A percentile compares a stretch with the other conserved stretches of the same genome.
Conservation (phyloP, 805 yeast species). For the Millerago galiae region DNA sequence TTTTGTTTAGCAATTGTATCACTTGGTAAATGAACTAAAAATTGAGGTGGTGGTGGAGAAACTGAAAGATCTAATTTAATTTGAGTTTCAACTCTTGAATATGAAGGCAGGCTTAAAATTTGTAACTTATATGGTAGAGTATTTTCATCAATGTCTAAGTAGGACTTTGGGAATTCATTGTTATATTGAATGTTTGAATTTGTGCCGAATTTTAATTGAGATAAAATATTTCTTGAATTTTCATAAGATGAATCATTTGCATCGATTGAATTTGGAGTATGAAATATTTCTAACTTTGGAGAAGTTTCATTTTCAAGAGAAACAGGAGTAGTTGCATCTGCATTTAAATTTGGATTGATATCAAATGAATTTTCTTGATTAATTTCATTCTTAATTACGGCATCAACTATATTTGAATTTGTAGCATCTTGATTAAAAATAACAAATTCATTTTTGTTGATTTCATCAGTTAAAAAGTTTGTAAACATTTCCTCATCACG, state of each 20-base stretch:
- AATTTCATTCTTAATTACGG: neutral
- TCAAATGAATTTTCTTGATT: neutral
- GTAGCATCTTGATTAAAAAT: conserved; percentile 10
- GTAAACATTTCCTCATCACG: conserved; percentile 22
- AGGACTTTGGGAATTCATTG: conserved; percentile 23
- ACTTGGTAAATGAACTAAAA: conserved; percentile 71
- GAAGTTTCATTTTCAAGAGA: conserved; percentile 8
- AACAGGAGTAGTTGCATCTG: conserved; percentile 13
- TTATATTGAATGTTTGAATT: conserved; percentile 17
- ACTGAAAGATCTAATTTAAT: conserved; percentile 67
- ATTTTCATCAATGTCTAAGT: conserved; percentile 21
- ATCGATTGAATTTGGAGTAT: conserved; percentile 13
- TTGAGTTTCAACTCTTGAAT: conserved; percentile 93
- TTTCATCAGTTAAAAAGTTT: conserved; percentile 21
- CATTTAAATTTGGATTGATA: neutral
- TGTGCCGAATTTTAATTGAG: conserved; percentile 23
- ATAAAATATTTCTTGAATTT: conserved; percentile 18
- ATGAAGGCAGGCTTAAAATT: conserved; percentile 62
- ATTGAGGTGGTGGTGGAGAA: conserved; percentile 72
- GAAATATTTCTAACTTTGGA: conserved; percentile 12
- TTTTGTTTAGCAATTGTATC: conserved; percentile 86
- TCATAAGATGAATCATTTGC: conserved; percentile 18
- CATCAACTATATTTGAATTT: neutral
- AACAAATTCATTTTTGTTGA: conserved; percentile 18
- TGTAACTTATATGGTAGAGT: conserved; percentile 39